Evolutionary conservation across 73 alveolate genomes (phyloP).

Genomic region (Blepharisma stoltei): DNA sequence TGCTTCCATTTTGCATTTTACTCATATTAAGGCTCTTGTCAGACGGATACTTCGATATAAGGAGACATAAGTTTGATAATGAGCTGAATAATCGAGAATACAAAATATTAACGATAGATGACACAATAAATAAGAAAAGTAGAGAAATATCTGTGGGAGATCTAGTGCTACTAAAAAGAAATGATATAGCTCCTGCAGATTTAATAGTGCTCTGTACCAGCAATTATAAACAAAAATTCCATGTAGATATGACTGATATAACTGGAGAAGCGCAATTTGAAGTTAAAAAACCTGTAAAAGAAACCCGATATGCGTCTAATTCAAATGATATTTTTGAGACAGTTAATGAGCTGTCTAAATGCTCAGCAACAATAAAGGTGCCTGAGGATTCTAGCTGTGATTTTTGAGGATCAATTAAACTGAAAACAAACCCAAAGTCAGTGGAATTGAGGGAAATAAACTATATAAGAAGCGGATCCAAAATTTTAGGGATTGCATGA

Average conservation of each 20-base stretch:
- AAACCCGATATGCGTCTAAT: neutral
- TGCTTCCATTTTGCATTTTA: neutral
- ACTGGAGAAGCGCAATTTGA: neutral
- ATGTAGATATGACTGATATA: neutral
- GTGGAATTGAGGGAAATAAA: neutral
- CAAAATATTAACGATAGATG: neutral
- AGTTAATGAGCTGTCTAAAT: neutral
- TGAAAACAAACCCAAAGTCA: conserved; percentile 5
- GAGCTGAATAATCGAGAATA: neutral
- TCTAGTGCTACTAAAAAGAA: neutral
- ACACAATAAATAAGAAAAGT: neutral
- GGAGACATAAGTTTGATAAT: neutral
- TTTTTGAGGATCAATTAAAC: neutral
- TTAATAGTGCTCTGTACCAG: neutral
- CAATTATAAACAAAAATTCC: neutral
- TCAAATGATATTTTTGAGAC: neutral
- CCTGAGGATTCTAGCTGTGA: neutral
- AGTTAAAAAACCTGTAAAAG: conserved; percentile 24
- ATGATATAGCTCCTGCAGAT: conserved; percentile 17
- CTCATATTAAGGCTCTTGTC: neutral
- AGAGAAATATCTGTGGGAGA: neutral
- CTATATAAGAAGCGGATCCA: neutral
- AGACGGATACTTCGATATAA: neutral
- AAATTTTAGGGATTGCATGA: neutral
- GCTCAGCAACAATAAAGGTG: neutral